Base-by-base conservation (phyloP, 2,329 filamentous ascomycete species). In the Aspergillus felis region DNA sequence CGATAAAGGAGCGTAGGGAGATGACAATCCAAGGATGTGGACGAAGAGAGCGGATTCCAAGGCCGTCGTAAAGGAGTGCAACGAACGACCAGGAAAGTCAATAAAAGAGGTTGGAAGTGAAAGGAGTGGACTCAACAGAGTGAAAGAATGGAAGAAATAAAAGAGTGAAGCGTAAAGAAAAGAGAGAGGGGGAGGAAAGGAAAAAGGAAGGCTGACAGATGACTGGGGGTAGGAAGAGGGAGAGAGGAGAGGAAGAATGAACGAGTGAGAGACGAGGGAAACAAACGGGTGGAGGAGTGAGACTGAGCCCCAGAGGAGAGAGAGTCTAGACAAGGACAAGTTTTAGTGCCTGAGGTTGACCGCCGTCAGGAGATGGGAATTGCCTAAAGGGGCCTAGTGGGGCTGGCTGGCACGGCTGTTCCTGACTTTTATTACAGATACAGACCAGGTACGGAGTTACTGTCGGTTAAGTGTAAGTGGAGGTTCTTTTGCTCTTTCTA, bases 61-160 rank as follows among this genome's bases (percentile, higher is more conserved):
- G 74, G 73, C 69, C 71, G 76, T 77, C 78, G 77, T 79, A 71
- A 81, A 81, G 71, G 79, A 81, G 78, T 80, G 78, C 76, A 79
- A 79, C 78, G 75, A 75, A 65, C 72, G 66, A 74, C 72, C 72
- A 68, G 44, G 44, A 47, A 71, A 65, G 68, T 60, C 59, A 70
- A 64, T 59, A 66, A 65, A 69, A 67, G 64, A 64, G 64, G 68
- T 62, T 63, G 61, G 61, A 63, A 57, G 61, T 57, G 49, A 63
- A 56, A 60, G 60, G 55, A 38, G 32, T 38, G 14, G 32, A 17
- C 14, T 38, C 32, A 38, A 38, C 14, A 38, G 32, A 57, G 67
- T 60, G 61, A 65, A 64, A 59, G 59, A 66, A 64, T 60, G 60
- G 62, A 63, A 66, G 61, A 58, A 64, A 60, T 66, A 61, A 61